These are phyloP conservation scores for Avena atlantica DNA, from an alignment of 176 grass and related monocot genomes.

Conservation along the genomic window DNA sequence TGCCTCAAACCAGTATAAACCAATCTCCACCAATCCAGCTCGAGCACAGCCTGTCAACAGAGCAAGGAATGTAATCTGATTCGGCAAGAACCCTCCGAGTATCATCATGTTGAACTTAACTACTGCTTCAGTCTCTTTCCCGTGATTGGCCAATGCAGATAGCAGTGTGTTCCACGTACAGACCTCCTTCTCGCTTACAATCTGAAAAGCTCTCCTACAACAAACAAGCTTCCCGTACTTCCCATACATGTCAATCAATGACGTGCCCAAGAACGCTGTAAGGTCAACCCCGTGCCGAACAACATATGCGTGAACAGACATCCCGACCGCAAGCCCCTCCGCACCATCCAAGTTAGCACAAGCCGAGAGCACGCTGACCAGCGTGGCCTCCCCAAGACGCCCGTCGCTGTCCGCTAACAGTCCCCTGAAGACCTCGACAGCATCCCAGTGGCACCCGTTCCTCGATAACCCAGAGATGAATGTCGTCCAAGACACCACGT, in stretches of 20 bases:
- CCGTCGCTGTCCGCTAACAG: constrained; percentile 37
- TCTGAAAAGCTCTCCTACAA: constrained; percentile 49
- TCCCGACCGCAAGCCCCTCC: constrained; percentile 42
- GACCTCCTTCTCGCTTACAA: constrained; percentile 37
- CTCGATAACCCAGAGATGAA: constrained; percentile 64
- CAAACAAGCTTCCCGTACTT: constrained; percentile 63
- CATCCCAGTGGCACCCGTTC: constrained; percentile 43
- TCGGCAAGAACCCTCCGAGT: constrained; percentile 51
- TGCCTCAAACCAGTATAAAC: constrained; percentile 58
- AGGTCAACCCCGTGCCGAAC: constrained; percentile 45
- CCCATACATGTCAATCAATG: constrained; percentile 81
- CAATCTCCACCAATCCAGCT: constrained; percentile 59
- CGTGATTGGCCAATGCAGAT: constrained; percentile 61
- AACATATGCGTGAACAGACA: constrained; percentile 54
- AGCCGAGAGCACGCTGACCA: constrained; percentile 70
- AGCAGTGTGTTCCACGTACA: constrained; percentile 79
- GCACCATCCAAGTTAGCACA: constrained; percentile 59
- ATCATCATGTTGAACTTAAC: constrained; percentile 55
- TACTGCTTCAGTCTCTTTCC: constrained; percentile 62
- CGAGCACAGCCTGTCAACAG: constrained; percentile 64
- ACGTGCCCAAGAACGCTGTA: constrained; percentile 66
- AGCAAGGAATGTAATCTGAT: constrained; percentile 74
- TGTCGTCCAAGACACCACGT: constrained; percentile 73
- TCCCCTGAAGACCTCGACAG: constrained; percentile 52
- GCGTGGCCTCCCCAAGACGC: constrained; percentile 60